Conservation (phyloP, 1,284 basidiomycete species). For the Austroboletus novae-zelandiae region DNA sequence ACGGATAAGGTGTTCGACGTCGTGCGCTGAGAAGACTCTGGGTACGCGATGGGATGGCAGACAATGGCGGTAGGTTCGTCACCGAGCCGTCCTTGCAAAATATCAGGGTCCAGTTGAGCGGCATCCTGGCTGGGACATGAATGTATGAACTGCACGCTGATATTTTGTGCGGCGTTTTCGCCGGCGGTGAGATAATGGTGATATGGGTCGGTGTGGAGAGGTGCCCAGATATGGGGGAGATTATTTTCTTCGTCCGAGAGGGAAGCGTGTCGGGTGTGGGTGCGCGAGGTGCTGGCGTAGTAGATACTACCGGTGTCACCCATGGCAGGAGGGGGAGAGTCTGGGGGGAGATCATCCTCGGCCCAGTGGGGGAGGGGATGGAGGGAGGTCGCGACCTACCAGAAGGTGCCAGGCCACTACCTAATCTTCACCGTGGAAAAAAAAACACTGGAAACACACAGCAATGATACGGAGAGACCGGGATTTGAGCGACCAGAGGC, state of each 20-base stretch:
- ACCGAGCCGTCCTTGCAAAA: slow-evolving; percentile 20
- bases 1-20: slow-evolving; percentile 23
- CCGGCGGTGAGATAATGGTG: slow-evolving; percentile 18
- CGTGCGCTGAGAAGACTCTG: slow-evolving; percentile 33
- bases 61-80: slow-evolving; percentile 1
- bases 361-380: slow-evolving; percentile 5
- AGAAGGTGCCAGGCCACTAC: slow-evolving; percentile 10
- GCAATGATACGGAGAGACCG: not conserved
- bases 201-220: slow-evolving; percentile 16
- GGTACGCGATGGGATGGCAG: slow-evolving; percentile 19
- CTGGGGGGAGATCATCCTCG: slow-evolving; percentile 25
- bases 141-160: slow-evolving; percentile 33
- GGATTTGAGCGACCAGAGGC: slow-evolving; percentile 6
- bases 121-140: slow-evolving; percentile 23
- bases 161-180: slow-evolving; percentile 22
- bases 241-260: slow-evolving; percentile 14
- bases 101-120: slow-evolving; percentile 29
- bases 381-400: slow-evolving; percentile 21
- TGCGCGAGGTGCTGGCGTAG: slow-evolving; percentile 10
- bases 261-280: slow-evolving; percentile 13
- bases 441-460: slow-evolving; percentile 13
- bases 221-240: slow-evolving; percentile 17
- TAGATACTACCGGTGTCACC: slow-evolving; percentile 16
- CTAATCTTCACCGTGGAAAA: slow-evolving; percentile 34
- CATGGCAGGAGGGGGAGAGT: slow-evolving; percentile 16